Base-by-base conservation (phyloP, 164 flowering plant genomes). In the Vitis labrusca region DNA sequence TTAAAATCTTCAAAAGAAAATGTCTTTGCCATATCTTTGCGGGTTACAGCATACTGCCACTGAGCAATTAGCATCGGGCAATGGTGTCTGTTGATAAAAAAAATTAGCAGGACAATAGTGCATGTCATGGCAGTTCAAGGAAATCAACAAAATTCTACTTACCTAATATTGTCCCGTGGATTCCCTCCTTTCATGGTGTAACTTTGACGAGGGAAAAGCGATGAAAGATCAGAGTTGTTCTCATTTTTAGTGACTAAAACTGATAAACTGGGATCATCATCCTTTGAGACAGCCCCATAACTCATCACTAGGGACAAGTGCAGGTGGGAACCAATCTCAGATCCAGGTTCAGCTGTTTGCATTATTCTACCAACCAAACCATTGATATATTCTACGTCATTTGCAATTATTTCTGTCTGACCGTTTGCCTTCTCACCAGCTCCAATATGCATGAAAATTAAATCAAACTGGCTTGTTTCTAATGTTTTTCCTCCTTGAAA, bases 21-120 rank as follows among this genome's bases (percentile, higher is more conserved):
- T 23, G 73, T 71, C 52, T 85, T 78, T 9, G 83, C 89, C 77
- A 50, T 76, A 79, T 95, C 99, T 71, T 76, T 90, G 73, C 99
- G 93, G 53, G 98, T 95, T 10, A 93, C 98, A 56, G 86, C 97
- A 69, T 88, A 80, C 78, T 92, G 98, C 89, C 88, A 87, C 59
- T 94, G 98, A 64, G 94, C 86, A 27, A 88, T 61, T 59, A 94
- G 69, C 90, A 95, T 89, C 5, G 99, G 99, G 64, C 76, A 83
- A 70, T 87, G 76, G 67, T 90, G 83, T 89, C 99, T 95, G 89
- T 65, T 8, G 60, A 60, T 48, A 30, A 74, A 27, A 63, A 69
- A 71, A 66, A 60, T 64, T 61, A 78, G 53, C 51, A 29, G 23
- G 68, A 67, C 44, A 10, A 15, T 19, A 53, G 58, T 49, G 56